Percentiles rank a stretch among this genome's conserved stretches.
Conservation (phyloP, 1,284 basidiomycete genomes). For the Sparassis latifolia region DNA sequence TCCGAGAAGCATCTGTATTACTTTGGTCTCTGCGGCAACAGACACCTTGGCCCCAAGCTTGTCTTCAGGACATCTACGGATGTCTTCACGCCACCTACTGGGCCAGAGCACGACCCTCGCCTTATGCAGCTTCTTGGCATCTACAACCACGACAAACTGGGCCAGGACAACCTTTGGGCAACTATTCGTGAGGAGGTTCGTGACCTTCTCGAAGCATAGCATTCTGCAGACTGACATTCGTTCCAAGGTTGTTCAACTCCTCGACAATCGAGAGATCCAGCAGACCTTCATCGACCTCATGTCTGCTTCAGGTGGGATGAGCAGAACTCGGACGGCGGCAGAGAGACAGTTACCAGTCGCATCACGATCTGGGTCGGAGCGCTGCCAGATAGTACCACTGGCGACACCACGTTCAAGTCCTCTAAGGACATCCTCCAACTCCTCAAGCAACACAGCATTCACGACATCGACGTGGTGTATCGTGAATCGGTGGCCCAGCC, state of each 20-base stretch:
- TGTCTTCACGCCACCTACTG: no score
- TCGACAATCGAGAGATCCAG: slow-evolving; percentile 6
- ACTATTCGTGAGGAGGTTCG: no score
- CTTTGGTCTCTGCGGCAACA: neutral
- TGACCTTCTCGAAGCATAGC: no score
- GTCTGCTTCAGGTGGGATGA: slow-evolving; percentile 4
- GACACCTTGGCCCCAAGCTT: no score
- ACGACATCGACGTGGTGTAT: slow-evolving; percentile 26
- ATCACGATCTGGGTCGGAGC: slow-evolving; percentile 26
- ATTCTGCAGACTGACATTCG: slow-evolving; percentile 2
- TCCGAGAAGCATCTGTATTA: no score
- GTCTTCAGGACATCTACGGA: no score
- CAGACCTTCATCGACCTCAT: slow-evolving; percentile 11
- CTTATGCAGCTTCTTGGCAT: no score
- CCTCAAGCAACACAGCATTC: slow-evolving; percentile 11
- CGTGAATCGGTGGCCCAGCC: slow-evolving; percentile 24
- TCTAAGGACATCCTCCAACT: slow-evolving; percentile 5
- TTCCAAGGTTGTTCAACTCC: slow-evolving; percentile 10
- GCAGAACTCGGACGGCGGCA: neutral
- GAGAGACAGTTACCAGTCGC: slow-evolving; percentile 3
- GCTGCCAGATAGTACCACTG: slow-evolving; percentile 19
- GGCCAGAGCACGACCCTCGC: no score
- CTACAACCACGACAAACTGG: no score
- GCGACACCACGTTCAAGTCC: slow-evolving; percentile 3
- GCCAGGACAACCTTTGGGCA: no score